Percentiles rank a stretch among this genome's conserved stretches.
These are phyloP conservation scores for Naganishia friedmannii DNA, from an alignment of 768 basidiomycete genomes.

Conservation along the genomic window DNA sequence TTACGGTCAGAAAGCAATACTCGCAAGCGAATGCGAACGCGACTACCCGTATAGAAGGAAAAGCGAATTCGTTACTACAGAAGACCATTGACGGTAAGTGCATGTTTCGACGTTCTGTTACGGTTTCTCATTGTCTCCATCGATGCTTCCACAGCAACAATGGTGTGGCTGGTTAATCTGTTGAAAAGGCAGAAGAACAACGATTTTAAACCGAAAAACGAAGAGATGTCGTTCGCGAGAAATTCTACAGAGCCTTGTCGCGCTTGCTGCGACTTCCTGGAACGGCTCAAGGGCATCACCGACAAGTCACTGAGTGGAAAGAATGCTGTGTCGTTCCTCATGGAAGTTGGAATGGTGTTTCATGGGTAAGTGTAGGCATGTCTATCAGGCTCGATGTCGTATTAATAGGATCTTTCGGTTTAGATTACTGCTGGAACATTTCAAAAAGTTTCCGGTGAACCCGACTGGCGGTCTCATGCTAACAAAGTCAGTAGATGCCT, in stretches of 20 bases:
- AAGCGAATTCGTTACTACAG: slow-evolving; percentile 74
- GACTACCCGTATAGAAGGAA: slow-evolving; percentile 77
- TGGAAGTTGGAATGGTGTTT: slow-evolving; percentile 89
- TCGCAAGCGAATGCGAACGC: slow-evolving; percentile 84
- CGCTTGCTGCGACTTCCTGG: slow-evolving; percentile 77
- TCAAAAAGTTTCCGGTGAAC: slow-evolving; percentile 93
- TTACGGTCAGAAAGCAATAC: slow-evolving; percentile 88
- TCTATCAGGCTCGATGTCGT: neutral
- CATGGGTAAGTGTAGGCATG: slow-evolving; percentile 62
- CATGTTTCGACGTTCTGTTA: neutral
- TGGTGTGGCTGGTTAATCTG: slow-evolving; percentile 67
- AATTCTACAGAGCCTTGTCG: slow-evolving; percentile 92
- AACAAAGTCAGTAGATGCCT: slow-evolving; percentile 68
- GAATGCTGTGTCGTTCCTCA: slow-evolving; percentile 86
- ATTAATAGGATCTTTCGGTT: neutral
- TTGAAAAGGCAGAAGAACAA: slow-evolving; percentile 89
- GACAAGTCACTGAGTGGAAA: slow-evolving; percentile 79
- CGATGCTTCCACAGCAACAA: slow-evolving; percentile 60
- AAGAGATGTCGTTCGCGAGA: slow-evolving; percentile 88
- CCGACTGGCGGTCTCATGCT: slow-evolving; percentile 97
- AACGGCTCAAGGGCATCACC: slow-evolving; percentile 73
- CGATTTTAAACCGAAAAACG: slow-evolving; percentile 95
- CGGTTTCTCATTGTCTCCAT: neutral
- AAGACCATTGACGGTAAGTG: slow-evolving; percentile 73
- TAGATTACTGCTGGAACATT: slow-evolving; percentile 86